These are phyloP conservation scores for Rhizopogon roseolus DNA, from an alignment of 768 basidiomycete genomes.

Conservation along the genomic window DNA sequence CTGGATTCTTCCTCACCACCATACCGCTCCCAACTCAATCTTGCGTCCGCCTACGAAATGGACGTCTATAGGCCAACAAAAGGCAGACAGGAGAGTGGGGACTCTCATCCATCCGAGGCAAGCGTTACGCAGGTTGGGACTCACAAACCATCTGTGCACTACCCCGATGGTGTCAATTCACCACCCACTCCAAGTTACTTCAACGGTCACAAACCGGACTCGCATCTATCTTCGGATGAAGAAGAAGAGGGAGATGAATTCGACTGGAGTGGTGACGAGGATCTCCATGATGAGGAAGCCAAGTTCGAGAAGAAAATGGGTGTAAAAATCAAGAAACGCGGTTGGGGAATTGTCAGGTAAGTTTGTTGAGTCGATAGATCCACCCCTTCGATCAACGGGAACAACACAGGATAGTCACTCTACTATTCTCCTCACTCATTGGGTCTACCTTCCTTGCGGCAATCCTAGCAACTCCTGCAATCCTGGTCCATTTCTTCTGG, in stretches of 20 bases:
- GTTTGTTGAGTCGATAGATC: slow-evolving; percentile 7
- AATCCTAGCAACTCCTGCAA: slow-evolving; percentile 53
- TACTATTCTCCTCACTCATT: slow-evolving; percentile 68
- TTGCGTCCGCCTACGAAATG: slow-evolving; percentile 14
- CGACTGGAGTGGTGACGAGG: slow-evolving; percentile 78
- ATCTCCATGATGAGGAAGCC: slow-evolving; percentile 65
- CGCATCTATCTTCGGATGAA: slow-evolving; percentile 44
- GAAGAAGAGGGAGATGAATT: slow-evolving; percentile 55
- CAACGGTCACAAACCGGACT: slow-evolving; percentile 28
- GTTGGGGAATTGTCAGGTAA: slow-evolving; percentile 54
- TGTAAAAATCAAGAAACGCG: slow-evolving; percentile 32
- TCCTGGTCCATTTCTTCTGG: slow-evolving; percentile 69
- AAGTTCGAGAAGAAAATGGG: slow-evolving; percentile 64
- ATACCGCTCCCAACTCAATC: slow-evolving; percentile 17
- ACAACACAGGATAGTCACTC: slow-evolving; percentile 44
- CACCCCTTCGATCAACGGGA: not conserved
- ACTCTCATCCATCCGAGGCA: slow-evolving; percentile 7
- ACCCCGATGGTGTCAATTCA: slow-evolving; percentile 37
- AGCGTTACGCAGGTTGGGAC: slow-evolving; percentile 10
- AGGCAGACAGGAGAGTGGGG: slow-evolving; percentile 8
- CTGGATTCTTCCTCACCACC: slow-evolving; percentile 19
- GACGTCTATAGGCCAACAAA: not conserved
- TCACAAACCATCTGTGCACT: slow-evolving; percentile 46
- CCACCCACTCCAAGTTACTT: slow-evolving; percentile 18
- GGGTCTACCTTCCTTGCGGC: slow-evolving; percentile 66